Conservation (phyloP, 257 asterid genomes). For the Solanum appendiculatum region DNA sequence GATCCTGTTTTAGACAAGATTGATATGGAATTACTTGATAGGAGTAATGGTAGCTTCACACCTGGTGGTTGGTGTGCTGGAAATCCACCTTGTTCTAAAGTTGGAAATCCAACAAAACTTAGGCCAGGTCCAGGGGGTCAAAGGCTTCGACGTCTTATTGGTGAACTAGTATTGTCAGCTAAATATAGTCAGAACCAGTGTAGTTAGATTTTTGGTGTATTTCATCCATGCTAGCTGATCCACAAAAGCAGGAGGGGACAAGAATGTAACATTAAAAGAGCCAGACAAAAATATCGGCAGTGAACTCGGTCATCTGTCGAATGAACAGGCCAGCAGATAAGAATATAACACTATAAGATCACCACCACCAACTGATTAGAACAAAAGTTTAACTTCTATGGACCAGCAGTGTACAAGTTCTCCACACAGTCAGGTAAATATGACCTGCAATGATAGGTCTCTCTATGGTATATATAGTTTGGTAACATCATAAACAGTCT, state of each 20-base stretch:
- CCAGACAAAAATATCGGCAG: background rate
- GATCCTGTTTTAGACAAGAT: constrained; percentile 54
- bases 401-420: background rate
- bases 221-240: background rate
- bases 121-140: constrained; percentile 63
- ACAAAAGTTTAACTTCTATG: background rate
- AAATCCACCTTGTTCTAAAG: constrained; percentile 58
- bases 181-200: constrained; percentile 39
- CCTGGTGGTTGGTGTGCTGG: constrained; percentile 97
- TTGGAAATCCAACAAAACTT: constrained; percentile 45
- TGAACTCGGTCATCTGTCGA: background rate
- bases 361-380: background rate
- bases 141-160: constrained; percentile 55
- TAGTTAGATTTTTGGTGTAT: constrained; percentile 21
- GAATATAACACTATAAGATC: background rate
- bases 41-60: constrained; percentile 51
- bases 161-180: constrained; percentile 19
- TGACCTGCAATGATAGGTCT: background rate
- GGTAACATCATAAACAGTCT: background rate
- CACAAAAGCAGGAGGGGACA: background rate
- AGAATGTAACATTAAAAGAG: background rate
- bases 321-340: background rate
- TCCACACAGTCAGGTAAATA: background rate
- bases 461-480: background rate
- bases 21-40: constrained; percentile 47